These are phyloP conservation scores for Spiromastix sp. DNA, from an alignment of 2,329 filamentous ascomycete species.

Conservation along the genomic window DNA sequence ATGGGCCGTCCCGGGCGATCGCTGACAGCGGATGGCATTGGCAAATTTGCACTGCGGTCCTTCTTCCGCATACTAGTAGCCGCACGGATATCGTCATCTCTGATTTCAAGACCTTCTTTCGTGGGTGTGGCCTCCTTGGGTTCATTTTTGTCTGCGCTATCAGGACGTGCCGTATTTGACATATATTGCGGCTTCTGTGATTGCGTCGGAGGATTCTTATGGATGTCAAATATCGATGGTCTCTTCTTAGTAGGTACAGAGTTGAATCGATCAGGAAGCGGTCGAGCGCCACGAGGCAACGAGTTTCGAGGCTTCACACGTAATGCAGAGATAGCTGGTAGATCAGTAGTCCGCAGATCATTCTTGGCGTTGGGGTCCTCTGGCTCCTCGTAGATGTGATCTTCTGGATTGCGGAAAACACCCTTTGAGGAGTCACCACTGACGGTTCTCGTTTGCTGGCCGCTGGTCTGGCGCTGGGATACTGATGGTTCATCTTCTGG, in stretches of 20 bases:
- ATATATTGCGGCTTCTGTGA: conserved; percentile 74
- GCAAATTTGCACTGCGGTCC: conserved; percentile 77
- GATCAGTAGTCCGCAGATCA: conserved; percentile 18
- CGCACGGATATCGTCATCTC: conserved; percentile 75
- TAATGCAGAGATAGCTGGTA: conserved; percentile 38
- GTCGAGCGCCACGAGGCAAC: conserved; percentile 37
- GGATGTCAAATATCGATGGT: conserved; percentile 57
- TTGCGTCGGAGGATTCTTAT: conserved; percentile 73
- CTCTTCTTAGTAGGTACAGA: conserved; percentile 36
- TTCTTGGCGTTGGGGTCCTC: conserved; percentile 34
- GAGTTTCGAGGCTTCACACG: conserved; percentile 55
- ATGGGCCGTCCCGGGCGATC: conserved; percentile 84
- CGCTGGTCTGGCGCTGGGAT: conserved; percentile 10
- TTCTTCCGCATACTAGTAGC: conserved; percentile 83
- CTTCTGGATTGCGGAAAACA: conserved; percentile 49
- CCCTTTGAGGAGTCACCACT: conserved; percentile 35
- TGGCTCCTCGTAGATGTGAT: conserved; percentile 77
- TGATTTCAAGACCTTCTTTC: conserved; percentile 73
- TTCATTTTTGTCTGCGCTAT: conserved; percentile 16
- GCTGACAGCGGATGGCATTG: conserved; percentile 82
- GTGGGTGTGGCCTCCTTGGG: conserved; percentile 40
- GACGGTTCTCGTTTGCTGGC: conserved; percentile 20
- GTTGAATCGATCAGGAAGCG: conserved; percentile 33
- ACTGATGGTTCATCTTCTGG: conserved; percentile 16
- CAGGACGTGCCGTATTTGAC: conserved; percentile 45